Conservation (phyloP, 2,329 filamentous ascomycete genomes). For the Pseudodiploospora longispora region DNA sequence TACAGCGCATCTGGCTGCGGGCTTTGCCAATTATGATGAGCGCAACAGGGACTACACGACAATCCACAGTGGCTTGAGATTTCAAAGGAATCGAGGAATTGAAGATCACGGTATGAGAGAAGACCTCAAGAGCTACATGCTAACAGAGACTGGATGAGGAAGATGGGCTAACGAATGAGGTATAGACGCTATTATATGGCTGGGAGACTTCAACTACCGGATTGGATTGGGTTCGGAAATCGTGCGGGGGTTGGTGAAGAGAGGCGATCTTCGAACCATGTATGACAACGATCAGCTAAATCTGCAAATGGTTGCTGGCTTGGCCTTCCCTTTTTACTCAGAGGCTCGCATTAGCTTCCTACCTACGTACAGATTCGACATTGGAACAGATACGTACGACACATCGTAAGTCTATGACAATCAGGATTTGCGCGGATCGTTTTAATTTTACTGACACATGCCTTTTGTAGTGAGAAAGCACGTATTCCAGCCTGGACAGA, state of each 20-base stretch:
- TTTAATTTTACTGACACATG: slow-evolving; percentile 11
- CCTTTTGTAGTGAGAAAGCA: slow-evolving; percentile 64
- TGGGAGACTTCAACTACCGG: slow-evolving; percentile 97
- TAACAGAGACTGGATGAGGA: neutral
- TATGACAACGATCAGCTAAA: slow-evolving; percentile 96
- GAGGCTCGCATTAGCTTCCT: slow-evolving; percentile 82
- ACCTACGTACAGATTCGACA: slow-evolving; percentile 93
- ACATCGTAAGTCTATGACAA: slow-evolving; percentile 56
- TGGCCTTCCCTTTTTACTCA: slow-evolving; percentile 85
- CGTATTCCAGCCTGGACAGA: slow-evolving; percentile 97
- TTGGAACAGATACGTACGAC: slow-evolving; percentile 83
- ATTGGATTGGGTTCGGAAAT: slow-evolving; percentile 77
- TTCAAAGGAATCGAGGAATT: slow-evolving; percentile 84
- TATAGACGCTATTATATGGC: slow-evolving; percentile 72
- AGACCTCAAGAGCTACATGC: neutral
- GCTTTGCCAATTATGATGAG: slow-evolving; percentile 95
- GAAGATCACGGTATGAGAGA: slow-evolving; percentile 68
- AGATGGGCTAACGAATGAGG: neutral
- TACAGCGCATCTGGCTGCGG: slow-evolving; percentile 91
- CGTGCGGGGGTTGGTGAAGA: slow-evolving; percentile 65
- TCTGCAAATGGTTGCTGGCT: slow-evolving; percentile 88
- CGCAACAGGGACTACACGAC: slow-evolving; percentile 88
- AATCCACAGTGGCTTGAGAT: slow-evolving; percentile 78
- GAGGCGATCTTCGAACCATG: slow-evolving; percentile 64
- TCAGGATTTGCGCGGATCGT: neutral